A percentile compares a stretch with the other conserved stretches of the same genome.
Evolutionary conservation across 2,329 filamentous ascomycete genomes (phyloP).

Genomic region (Macrophomina phaseolina): DNA sequence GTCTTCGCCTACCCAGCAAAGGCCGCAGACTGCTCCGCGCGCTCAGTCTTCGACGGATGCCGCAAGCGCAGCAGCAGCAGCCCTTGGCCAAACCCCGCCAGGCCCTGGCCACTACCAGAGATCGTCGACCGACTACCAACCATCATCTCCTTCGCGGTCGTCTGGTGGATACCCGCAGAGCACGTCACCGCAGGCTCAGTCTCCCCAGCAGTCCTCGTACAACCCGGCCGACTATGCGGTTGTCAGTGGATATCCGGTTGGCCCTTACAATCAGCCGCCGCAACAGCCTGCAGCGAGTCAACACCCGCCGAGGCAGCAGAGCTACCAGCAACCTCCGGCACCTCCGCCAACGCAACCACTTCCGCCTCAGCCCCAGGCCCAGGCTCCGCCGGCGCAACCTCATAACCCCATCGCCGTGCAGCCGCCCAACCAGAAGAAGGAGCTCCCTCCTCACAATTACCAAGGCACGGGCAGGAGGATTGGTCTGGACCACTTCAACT

Average conservation of each 20-base stretch:
- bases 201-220: conserved; percentile 66
- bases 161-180: conserved; percentile 47
- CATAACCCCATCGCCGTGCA: conserved; percentile 27
- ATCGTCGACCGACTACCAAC: conserved; percentile 51
- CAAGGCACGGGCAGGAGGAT: conserved; percentile 82
- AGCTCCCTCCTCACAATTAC: conserved; percentile 70
- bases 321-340: conserved; percentile 46
- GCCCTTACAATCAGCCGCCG: conserved; percentile 40
- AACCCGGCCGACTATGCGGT: conserved; percentile 77
- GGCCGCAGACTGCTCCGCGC: conserved; percentile 54
- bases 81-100: conserved; percentile 48
- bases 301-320: conserved; percentile 40
- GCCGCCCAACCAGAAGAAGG: conserved; percentile 54
- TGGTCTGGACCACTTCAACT: conserved; percentile 98
- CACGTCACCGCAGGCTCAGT: conserved; percentile 49
- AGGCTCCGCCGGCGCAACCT: conserved; percentile 48
- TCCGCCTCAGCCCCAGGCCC: conserved; percentile 47
- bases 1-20: conserved; percentile 54
- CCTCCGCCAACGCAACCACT: conserved; percentile 53
- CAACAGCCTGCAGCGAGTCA: conserved; percentile 41
- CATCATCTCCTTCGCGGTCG: conserved; percentile 35
- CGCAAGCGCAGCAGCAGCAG: conserved; percentile 57
- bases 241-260: conserved; percentile 43
- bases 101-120: conserved; percentile 51
- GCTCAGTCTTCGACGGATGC: conserved; percentile 55